These are phyloP conservation scores for Dinochytrium kinnereticum DNA, from an alignment of 371 early-diverging fungal species.

Conservation along the genomic window DNA sequence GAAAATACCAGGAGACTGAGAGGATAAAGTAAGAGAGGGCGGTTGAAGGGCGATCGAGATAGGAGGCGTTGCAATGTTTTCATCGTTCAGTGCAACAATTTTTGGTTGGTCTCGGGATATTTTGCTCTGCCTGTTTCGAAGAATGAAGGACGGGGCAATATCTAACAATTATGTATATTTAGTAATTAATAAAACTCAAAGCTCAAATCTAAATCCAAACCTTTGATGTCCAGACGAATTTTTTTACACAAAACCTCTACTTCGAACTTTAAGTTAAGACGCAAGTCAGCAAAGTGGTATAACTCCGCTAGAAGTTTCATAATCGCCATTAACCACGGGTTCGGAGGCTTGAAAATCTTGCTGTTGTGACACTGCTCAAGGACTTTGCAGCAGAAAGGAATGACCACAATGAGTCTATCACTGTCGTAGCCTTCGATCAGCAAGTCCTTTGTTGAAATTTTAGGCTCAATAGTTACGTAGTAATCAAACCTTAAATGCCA, in stretches of 20 bases:
- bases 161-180: too few species aligned
- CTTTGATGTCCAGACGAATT: constrained; percentile 75
- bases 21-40: background rate
- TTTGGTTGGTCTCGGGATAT: constrained; percentile 2
- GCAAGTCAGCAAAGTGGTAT: constrained; percentile 90
- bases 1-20: background rate
- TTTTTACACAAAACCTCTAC: constrained; percentile 96
- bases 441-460: too few species aligned
- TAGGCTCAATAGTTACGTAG: too few species aligned
- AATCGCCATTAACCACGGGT: constrained; percentile 97
- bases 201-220: constrained; percentile 17
- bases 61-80: background rate
- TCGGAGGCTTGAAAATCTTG: constrained; percentile 91
- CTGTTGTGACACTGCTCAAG: constrained; percentile 85
- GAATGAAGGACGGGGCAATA: constrained; percentile 75
- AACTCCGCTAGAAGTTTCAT: constrained; percentile 89
- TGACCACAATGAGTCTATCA: constrained; percentile 88
- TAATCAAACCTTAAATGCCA: constrained; percentile 82
- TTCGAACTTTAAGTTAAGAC: constrained; percentile 94
- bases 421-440: constrained; percentile 89
- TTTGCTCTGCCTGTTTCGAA: constrained; percentile 62
- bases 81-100: constrained; percentile 14
- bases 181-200: background rate
- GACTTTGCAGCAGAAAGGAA: constrained; percentile 98
- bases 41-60: background rate